Evolutionary conservation across 495 filamentous ascomycete genomes (phyloP).

Genomic region (Friedmanniomyces simplex): DNA sequence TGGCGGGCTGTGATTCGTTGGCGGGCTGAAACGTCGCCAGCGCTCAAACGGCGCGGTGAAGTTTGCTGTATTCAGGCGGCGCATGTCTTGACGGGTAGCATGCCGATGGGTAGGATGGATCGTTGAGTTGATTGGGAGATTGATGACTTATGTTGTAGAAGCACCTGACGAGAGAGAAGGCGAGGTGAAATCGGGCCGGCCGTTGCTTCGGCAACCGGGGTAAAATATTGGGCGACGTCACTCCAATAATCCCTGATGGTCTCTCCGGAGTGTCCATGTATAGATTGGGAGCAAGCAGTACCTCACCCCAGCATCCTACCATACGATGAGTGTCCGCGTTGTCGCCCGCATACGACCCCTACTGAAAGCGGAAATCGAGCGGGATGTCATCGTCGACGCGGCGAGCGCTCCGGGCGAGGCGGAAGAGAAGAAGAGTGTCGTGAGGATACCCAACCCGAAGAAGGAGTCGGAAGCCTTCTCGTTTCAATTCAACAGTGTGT

Average conservation of each 20-base stretch:
- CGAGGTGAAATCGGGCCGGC: neutral
- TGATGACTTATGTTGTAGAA: too few relatives aligned
- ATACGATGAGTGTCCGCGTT: conserved; percentile 61
- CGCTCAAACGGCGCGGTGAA: neutral
- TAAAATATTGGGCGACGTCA: neutral
- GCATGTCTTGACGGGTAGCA: neutral
- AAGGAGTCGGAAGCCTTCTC: conserved; percentile 83
- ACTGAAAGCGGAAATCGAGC: conserved; percentile 67
- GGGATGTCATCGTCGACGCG: conserved; percentile 72
- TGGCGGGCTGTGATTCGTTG: neutral
- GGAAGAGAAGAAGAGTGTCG: conserved; percentile 52
- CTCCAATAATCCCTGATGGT: too few relatives aligned
- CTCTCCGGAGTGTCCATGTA: neutral
- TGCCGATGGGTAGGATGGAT: too few relatives aligned
- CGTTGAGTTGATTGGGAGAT: too few relatives aligned
- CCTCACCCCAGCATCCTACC: neutral
- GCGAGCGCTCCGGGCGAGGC: conserved; percentile 24
- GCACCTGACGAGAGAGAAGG: too few relatives aligned
- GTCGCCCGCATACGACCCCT: conserved; percentile 84
- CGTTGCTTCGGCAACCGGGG: neutral
- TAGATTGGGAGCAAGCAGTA: neutral
- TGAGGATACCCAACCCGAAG: conserved; percentile 91
- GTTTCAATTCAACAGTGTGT: conserved; percentile 92
- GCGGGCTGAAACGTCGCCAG: neutral
- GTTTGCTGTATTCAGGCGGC: neutral